phyloP scores from a whole-genome alignment of 202 grass and related monocot species.

The Carex sylvatica region DNA sequence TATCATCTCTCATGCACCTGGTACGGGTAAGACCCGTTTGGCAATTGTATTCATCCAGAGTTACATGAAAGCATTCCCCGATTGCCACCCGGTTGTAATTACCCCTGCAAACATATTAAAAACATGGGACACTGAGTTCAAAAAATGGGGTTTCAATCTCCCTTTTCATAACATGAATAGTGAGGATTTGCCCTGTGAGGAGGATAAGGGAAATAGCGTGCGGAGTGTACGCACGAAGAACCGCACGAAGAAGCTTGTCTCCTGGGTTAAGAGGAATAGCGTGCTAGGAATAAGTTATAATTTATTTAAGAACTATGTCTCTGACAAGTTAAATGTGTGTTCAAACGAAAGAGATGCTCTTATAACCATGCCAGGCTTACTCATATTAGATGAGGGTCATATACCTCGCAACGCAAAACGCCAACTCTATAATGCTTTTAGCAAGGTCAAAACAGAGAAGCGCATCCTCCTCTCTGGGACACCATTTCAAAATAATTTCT shows the following conservation, averaged over 20 bases:
- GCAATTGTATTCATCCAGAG: constrained; percentile 71
- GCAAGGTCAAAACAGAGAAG: constrained; percentile 46
- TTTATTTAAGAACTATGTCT: constrained; percentile 50
- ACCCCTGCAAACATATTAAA: constrained; percentile 57
- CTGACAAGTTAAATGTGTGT: constrained; percentile 12
- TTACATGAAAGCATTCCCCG: constrained; percentile 56
- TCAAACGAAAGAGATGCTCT: constrained; percentile 34
- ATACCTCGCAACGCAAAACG: constrained; percentile 55
- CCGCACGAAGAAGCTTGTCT: constrained; percentile 42
- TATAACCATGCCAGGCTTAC: constrained; percentile 47
- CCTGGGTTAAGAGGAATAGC: constrained; percentile 53
- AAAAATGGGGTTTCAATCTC: constrained; percentile 60
- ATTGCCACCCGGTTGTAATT: constrained; percentile 55
- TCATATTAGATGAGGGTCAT: constrained; percentile 83
- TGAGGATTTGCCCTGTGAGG: constrained; percentile 37
- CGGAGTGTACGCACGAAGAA: constrained; percentile 32
- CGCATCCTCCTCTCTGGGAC: constrained; percentile 76
- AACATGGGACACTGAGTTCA: constrained; percentile 71
- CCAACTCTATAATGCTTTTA: constrained; percentile 52
- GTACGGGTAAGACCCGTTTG: constrained; percentile 77
- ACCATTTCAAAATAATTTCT: constrained; percentile 82
- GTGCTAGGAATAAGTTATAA: constrained; percentile 78
- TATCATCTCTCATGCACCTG: constrained; percentile 84
- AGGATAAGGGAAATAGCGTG: constrained; percentile 36
- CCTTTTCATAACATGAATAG: constrained; percentile 70